phyloP scores from a whole-genome alignment of 306 rosid species.

The Herpetospermum pedunculosum region DNA sequence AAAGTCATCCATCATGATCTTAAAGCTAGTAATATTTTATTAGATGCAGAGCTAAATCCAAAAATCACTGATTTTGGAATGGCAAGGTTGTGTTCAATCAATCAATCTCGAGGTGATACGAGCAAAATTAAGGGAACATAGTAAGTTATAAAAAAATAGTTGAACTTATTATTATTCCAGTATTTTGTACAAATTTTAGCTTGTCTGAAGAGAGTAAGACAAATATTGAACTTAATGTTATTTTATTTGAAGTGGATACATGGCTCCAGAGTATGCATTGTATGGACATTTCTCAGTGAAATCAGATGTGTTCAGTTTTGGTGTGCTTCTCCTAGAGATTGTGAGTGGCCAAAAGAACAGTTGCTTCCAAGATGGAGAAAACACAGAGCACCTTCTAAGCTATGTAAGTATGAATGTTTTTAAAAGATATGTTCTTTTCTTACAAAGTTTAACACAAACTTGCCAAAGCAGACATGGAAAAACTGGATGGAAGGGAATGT shows the following conservation, averaged over 20 bases:
- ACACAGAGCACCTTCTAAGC: background rate
- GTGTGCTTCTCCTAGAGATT: background rate
- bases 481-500: background rate
- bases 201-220: background rate
- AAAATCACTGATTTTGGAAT: constrained; percentile 21
- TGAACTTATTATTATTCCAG: background rate
- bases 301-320: constrained; percentile 1
- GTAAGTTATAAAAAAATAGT: background rate
- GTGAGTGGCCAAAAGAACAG: background rate
- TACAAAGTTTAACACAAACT: background rate
- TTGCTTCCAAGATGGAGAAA: background rate
- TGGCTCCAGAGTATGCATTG: background rate
- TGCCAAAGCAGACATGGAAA: background rate
- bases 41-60: constrained; percentile 5
- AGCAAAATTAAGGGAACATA: background rate
- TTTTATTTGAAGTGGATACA: background rate
- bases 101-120: background rate
- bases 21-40: constrained; percentile 15
- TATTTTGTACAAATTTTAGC: background rate
- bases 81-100: constrained; percentile 9
- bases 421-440: background rate
- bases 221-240: background rate
- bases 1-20: constrained; percentile 15
- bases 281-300: background rate
- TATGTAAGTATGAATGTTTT: background rate